Base-by-base conservation (phyloP, 2,329 filamentous ascomycete genomes). In the Fusarium decemcellulare region DNA sequence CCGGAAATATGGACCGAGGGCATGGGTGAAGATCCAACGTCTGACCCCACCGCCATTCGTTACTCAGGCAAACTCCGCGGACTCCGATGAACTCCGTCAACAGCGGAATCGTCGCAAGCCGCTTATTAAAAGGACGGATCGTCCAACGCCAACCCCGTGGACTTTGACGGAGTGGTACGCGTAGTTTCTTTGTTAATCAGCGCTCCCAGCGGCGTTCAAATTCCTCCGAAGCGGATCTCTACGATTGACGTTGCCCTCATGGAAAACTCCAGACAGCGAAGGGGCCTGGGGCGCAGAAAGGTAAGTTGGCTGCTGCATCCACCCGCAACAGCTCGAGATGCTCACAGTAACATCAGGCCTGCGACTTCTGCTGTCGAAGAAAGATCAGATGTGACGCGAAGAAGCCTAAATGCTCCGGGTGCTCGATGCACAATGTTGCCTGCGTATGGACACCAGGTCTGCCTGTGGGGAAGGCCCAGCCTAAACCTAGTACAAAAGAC, bases 331-430 rank as follows among this genome's bases (percentile, higher is more conserved):
- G 27, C 8, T 34, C n/a, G 34, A 11, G 3, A 5, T 27, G 3
- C 40, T 63, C 6, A 63, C 15, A 32, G 12, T 2, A 2, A 42
- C 7, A 4, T n/a, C 0, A 67, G 61, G 53, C n/a, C 6, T 67
- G 64, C 16, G 61, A 65, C 1, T 56, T 43, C 10, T 66, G 63
- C 7, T 59, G 47, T 10, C 50, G 39, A 0, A 55, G 39, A 8
- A 66, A 66, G 55, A 61, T 60, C 15, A 46, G 47, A 27, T 67
- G 64, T 12, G 62, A 67, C 37, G 40, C 7, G n/a, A 67, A 58
- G 10, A n/a, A 32, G 6, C 64, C 64, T 1, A 48, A 57, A 40
- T 67, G 52, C 29, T 53, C 47, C 4, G 47, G 47, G 1, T 67
- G 57, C 18, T 9, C 37, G 3, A 34, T 34, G 12, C 29, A 39